phyloP scores from a whole-genome alignment of 495 filamentous ascomycete species.

The Tuber indicum region DNA sequence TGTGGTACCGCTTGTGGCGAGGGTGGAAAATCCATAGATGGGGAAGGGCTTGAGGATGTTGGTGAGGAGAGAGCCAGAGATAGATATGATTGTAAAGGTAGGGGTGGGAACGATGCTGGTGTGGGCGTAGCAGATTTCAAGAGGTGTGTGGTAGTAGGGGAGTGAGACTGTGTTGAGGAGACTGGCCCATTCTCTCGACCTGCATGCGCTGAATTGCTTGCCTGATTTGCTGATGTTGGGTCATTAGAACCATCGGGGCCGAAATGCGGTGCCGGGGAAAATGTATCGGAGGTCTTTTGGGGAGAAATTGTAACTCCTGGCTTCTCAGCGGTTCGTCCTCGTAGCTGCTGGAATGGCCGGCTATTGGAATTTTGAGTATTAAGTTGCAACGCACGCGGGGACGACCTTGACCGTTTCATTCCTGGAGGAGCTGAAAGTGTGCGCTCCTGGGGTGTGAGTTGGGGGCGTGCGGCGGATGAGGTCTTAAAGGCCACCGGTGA shows the following conservation, averaged over 20 bases:
- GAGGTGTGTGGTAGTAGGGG: conserved; percentile 29
- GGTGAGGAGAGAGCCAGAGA: conserved; percentile 39
- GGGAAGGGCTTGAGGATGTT: conserved; percentile 14
- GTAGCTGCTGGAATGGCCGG: conserved; percentile 20
- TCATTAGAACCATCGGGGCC: conserved; percentile 8
- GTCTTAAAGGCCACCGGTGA: conserved; percentile 19
- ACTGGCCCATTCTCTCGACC: background rate
- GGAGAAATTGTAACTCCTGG: conserved; percentile 17
- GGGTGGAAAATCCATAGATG: conserved; percentile 8
- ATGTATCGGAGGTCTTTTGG: conserved; percentile 9
- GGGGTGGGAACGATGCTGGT: conserved; percentile 32
- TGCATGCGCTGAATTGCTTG: conserved; percentile 5
- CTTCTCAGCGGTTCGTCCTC: conserved; percentile 17
- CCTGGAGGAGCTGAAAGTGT: conserved; percentile 22
- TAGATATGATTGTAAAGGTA: conserved; percentile 40
- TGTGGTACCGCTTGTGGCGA: conserved; percentile 9
- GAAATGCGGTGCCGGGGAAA: conserved; percentile 15
- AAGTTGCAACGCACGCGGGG: conserved; percentile 23
- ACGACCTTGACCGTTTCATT: conserved; percentile 31
- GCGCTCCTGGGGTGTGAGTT: conserved; percentile 18
- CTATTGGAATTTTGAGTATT: conserved; percentile 25
- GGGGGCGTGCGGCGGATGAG: conserved; percentile 10
- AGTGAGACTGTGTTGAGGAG: background rate
- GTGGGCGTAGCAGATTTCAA: conserved; percentile 21
- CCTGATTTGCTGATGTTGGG: conserved; percentile 20